A percentile compares a stretch with the other conserved stretches of the same genome.
These are phyloP conservation scores for Purpureocillium takamizusanense DNA, from an alignment of 2,329 filamentous ascomycete genomes.

Conservation along the genomic window DNA sequence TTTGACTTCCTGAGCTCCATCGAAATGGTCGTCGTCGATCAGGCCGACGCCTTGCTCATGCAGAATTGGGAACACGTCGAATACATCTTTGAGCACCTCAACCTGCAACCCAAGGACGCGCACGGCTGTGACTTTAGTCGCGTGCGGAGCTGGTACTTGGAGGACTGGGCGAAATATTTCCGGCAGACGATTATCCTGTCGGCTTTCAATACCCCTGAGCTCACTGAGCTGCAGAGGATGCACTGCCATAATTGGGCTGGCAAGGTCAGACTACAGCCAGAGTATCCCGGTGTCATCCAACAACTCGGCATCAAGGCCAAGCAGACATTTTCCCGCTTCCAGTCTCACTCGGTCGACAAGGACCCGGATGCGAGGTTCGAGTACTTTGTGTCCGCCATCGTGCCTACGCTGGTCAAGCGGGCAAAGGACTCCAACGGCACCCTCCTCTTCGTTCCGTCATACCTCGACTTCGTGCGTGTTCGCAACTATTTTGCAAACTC, in stretches of 20 bases:
- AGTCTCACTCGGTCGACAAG: constrained; percentile 55
- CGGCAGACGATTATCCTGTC: constrained; percentile 80
- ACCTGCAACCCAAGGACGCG: constrained; percentile 78
- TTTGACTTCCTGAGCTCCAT: constrained; percentile 90
- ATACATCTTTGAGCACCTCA: constrained; percentile 84
- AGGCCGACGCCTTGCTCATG: constrained; percentile 89
- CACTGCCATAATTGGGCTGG: constrained; percentile 76
- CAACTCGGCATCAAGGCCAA: constrained; percentile 62
- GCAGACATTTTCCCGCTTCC: constrained; percentile 87
- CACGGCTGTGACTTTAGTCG: constrained; percentile 92
- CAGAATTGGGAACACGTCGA: constrained; percentile 98
- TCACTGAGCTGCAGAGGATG: constrained; percentile 68
- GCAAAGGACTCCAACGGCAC: constrained; percentile 58
- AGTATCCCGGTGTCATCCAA: constrained; percentile 64
- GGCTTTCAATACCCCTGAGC: constrained; percentile 79
- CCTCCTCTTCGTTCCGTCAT: constrained; percentile 83
- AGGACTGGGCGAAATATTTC: constrained; percentile 69
- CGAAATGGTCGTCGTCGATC: constrained; percentile 82
- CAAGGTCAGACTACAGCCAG: constrained; percentile 62
- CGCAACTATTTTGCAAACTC: constrained; percentile 85
- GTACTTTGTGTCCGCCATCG: constrained; percentile 75
- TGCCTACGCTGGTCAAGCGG: constrained; percentile 65
- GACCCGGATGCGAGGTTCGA: constrained; percentile 87
- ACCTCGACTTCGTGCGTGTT: constrained; percentile 89
- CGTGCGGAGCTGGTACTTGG: constrained; percentile 87